Evolutionary conservation across 1,139 yeast species (phyloP).

Genomic region (Debaryomycetaceae sp.): DNA sequence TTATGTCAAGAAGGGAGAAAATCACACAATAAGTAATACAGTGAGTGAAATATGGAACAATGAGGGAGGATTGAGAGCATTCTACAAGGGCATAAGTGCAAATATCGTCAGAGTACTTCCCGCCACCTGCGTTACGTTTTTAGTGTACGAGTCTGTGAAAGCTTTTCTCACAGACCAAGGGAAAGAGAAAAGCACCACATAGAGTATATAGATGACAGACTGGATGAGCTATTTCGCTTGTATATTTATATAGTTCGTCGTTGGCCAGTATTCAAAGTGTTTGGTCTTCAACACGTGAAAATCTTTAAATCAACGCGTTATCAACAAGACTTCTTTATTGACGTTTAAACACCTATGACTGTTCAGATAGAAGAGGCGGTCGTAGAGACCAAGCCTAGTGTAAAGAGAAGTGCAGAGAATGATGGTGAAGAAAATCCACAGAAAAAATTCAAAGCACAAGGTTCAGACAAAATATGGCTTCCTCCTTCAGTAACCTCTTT

Average conservation of each 20-base stretch:
- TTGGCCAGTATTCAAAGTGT: too few relatives aligned
- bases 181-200: too few relatives aligned
- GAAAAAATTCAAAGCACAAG: background rate
- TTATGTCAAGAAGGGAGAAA: slow-evolving; percentile 20
- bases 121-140: slow-evolving; percentile 69
- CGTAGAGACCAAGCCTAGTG: background rate
- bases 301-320: background rate
- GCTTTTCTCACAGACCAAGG: slow-evolving; percentile 5
- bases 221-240: too few relatives aligned
- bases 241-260: too few relatives aligned
- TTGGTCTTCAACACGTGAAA: background rate
- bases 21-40: slow-evolving; percentile 18
- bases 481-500: slow-evolving; percentile 33
- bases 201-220: too few relatives aligned
- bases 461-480: slow-evolving; percentile 16
- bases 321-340: background rate
- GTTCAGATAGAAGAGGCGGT: background rate
- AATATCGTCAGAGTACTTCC: slow-evolving; percentile 66
- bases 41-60: slow-evolving; percentile 26
- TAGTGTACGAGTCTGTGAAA: slow-evolving; percentile 55
- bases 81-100: slow-evolving; percentile 72
- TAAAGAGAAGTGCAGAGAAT: background rate
- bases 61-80: slow-evolving; percentile 54
- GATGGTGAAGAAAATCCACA: background rate
- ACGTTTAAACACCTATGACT: background rate